Conservation (phyloP, 23 red algal species). For the Cyanidiococcus yangmingshanensis region DNA sequence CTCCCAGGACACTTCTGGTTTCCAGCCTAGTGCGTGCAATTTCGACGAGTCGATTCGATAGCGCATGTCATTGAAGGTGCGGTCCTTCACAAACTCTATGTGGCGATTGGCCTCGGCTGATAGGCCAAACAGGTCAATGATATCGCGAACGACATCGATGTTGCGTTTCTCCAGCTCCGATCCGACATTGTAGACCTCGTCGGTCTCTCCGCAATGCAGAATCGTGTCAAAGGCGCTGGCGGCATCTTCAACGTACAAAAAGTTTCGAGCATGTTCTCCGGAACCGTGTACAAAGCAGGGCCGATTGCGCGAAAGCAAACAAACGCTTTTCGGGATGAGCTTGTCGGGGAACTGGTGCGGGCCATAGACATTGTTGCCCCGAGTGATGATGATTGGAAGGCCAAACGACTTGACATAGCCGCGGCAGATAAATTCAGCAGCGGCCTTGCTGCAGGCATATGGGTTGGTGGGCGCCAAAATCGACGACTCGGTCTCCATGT, state of each 20-base stretch:
- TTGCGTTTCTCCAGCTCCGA: conserved; percentile 73
- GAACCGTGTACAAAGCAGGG: conserved; percentile 79
- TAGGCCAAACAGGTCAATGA: conserved; percentile 42
- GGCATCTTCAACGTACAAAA: conserved; percentile 75
- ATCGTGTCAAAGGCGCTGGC: conserved; percentile 83
- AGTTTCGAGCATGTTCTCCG: conserved; percentile 59
- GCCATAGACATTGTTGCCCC: conserved; percentile 95
- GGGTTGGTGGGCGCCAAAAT: conserved; percentile 87
- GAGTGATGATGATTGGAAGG: conserved; percentile 87
- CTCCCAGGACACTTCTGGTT: conserved; percentile 37
- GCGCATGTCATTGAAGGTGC: conserved; percentile 74
- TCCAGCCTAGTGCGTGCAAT: conserved; percentile 72
- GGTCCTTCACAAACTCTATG: conserved; percentile 60
- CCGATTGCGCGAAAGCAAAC: conserved; percentile 32
- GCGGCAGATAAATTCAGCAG: conserved; percentile 75
- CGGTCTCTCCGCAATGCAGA: conserved; percentile 61
- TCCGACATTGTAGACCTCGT: conserved; percentile 89
- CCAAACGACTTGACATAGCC: conserved; percentile 80
- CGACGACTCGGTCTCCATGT: conserved; percentile 70
- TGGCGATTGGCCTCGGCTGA: conserved; percentile 25
- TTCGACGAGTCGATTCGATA: conserved; percentile 82
- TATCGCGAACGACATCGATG: conserved; percentile 58
- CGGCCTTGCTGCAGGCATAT: conserved; percentile 92
- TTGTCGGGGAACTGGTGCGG: conserved; percentile 98
- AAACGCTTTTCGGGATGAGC: conserved; percentile 76